Percentiles rank a stretch among this genome's conserved stretches.
Evolutionary conservation across 805 yeast species (phyloP).

Genomic region (Diddensiella caesifluorescens): DNA sequence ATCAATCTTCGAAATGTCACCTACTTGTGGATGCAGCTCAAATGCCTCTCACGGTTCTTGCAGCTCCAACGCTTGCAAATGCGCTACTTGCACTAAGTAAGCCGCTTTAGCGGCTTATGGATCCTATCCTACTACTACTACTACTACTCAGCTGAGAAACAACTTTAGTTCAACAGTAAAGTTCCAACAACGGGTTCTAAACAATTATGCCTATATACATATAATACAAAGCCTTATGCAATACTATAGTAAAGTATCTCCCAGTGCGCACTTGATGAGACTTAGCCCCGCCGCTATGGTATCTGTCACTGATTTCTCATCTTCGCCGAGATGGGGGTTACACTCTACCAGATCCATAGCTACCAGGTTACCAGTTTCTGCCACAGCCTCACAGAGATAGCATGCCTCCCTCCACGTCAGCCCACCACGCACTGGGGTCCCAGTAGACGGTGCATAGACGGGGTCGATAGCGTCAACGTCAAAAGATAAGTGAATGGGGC

Average conservation of each 20-base stretch:
- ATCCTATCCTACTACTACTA: too few species aligned
- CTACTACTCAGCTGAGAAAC: too few species aligned
- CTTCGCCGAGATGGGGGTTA: constrained; percentile 81
- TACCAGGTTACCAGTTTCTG: constrained; percentile 79
- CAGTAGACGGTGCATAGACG: constrained; percentile 89
- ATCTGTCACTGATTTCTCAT: constrained; percentile 68
- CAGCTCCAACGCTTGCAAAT: constrained; percentile 3
- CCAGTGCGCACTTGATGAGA: constrained; percentile 87
- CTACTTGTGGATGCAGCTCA: constrained; percentile 5
- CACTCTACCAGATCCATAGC: constrained; percentile 92
- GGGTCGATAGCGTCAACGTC: constrained; percentile 98
- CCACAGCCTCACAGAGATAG: constrained; percentile 85
- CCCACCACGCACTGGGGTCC: constrained; percentile 97
- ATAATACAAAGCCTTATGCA: too few species aligned
- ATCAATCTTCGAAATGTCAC: too few species aligned
- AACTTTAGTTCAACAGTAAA: too few species aligned
- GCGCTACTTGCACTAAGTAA: too few species aligned
- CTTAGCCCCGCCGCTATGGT: constrained; percentile 90
- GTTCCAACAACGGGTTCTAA: too few species aligned
- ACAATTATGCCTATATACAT: too few species aligned
- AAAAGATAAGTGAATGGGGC: constrained; percentile 84
- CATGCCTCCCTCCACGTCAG: constrained; percentile 90
- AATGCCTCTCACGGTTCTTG: not conserved
- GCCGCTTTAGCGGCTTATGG: too few species aligned
- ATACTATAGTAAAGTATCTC: constrained; percentile 80